Conservation (phyloP, 2,329 filamentous ascomycete species). For the Chalaropsis ovoidea region DNA sequence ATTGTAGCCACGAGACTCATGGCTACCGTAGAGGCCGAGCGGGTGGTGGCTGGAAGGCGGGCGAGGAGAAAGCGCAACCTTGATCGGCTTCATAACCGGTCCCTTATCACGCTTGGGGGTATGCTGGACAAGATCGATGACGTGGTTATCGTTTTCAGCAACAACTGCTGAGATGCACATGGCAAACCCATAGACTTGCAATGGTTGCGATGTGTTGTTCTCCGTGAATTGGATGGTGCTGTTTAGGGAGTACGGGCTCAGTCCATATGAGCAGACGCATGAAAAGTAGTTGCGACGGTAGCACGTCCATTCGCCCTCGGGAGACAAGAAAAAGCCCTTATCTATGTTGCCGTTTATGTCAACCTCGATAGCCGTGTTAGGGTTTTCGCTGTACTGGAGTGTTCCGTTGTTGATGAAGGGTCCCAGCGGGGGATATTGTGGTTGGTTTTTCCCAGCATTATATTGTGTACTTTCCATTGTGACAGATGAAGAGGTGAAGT, state of each 20-base stretch:
- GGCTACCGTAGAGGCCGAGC: slow-evolving; percentile 38
- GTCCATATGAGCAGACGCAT: slow-evolving; percentile 65
- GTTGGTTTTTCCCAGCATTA: slow-evolving; percentile 31
- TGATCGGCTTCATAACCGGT: slow-evolving; percentile 63
- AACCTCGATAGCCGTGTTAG: slow-evolving; percentile 47
- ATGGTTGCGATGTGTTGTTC: slow-evolving; percentile 44
- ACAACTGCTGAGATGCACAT: slow-evolving; percentile 80
- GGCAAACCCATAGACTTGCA: slow-evolving; percentile 61
- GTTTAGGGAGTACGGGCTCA: slow-evolving; percentile 48
- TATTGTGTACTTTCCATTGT: slow-evolving; percentile 43
- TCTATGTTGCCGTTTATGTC: slow-evolving; percentile 73
- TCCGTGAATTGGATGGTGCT: slow-evolving; percentile 44
- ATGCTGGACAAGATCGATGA: slow-evolving; percentile 77
- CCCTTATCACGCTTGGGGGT: slow-evolving; percentile 87
- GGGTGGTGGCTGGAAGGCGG: slow-evolving; percentile 45
- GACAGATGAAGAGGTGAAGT: slow-evolving; percentile 36
- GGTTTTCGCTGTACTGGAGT: slow-evolving; percentile 49
- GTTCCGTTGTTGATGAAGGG: slow-evolving; percentile 45
- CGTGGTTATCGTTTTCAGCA: slow-evolving; percentile 62
- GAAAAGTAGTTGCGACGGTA: slow-evolving; percentile 88
- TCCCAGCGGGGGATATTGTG: slow-evolving; percentile 45
- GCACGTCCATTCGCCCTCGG: slow-evolving; percentile 81
- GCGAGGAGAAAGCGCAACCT: slow-evolving; percentile 56
- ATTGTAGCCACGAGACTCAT: slow-evolving; percentile 28
- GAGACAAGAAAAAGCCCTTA: slow-evolving; percentile 71